Base-by-base conservation (phyloP, 139 green algal genomes). In the Edaphochlamys debaryana region DNA sequence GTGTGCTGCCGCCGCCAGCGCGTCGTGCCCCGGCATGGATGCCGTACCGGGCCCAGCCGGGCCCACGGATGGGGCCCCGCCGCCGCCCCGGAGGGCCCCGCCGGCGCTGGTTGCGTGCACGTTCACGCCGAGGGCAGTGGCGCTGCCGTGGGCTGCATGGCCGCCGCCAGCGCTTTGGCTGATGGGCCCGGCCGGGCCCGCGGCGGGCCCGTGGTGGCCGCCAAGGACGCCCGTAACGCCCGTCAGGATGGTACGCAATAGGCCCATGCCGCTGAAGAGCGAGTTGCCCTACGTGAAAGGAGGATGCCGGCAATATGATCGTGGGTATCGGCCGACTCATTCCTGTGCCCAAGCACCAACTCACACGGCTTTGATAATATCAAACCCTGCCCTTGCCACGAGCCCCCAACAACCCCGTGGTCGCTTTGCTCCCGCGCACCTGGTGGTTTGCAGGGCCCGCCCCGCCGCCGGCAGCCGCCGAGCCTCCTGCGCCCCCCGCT, bases 151-250 rank as follows among this genome's bases (percentile, higher is more conserved):
- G 25, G 52, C 72, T 37, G 40, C 42, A 6, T 29, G 34, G n/a
- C 37, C 3, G 58, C 60, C 74, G 29, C n/a, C 63, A 6, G 30
- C n/a, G 63, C 30, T 13, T 67, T 27, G 22, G 34, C 30, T 32
- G 71, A 48, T 79, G 50, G 71, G 32, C 19, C 27, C 70, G 15
- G 38, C 67, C 11, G 38, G 22, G 22, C 22, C 40, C 7, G 8
- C 69, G 34, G 52, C 72, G 50, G 36, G 52, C 27, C 36, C 72
- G 1, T 6, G 6, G 52, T 8, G 23, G 23, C 73, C 75, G 23
- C 7, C 9, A 60, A 81, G 63, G 30, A 81, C 62, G 6, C 75
- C 75, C n/a, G 75, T 64, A 19, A 81, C 75, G 41, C 75, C 75
- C 30, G 62, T 81, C 41, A 81, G 20, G 6, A 81, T 40, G 75